Evolutionary conservation across 768 basidiomycete species (phyloP).

Genomic region (Serendipita indica): DNA sequence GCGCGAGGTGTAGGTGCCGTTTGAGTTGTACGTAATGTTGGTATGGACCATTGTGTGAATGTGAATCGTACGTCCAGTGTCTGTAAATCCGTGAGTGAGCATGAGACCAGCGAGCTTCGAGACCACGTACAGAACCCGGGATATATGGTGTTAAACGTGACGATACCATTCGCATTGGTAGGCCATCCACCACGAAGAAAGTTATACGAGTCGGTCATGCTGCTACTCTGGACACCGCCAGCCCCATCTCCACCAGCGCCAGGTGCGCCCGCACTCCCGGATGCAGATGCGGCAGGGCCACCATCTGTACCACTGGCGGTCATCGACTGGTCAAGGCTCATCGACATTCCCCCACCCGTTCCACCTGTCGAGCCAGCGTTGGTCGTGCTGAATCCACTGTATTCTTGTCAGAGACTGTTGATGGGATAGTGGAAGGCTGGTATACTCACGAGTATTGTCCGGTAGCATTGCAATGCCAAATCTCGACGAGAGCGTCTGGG

Average conservation of each 20-base stretch:
- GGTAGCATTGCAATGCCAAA: constrained; percentile 19
- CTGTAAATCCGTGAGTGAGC: neutral
- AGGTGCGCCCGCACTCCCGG: neutral
- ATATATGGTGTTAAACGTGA: constrained; percentile 24
- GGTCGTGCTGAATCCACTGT: constrained; percentile 20
- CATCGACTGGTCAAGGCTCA: neutral
- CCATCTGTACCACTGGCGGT: neutral
- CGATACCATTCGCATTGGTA: constrained; percentile 25
- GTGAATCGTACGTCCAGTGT: constrained; percentile 26
- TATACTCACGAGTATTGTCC: constrained; percentile 16
- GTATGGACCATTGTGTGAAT: constrained; percentile 26
- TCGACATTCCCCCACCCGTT: constrained; percentile 12
- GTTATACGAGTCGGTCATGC: constrained; percentile 18
- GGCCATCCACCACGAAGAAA: constrained; percentile 27
- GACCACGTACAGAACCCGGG: constrained; percentile 21
- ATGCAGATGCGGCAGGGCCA: neutral
- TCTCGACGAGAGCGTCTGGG: constrained; percentile 25
- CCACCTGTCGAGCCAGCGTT: constrained; percentile 24
- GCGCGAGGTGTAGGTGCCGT: constrained; percentile 21
- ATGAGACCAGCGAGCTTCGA: neutral
- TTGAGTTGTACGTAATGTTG: neutral
- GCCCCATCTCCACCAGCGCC: constrained; percentile 2
- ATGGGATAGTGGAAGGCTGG: neutral
- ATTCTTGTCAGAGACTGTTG: neutral
- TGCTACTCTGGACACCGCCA: neutral